Base-by-base conservation (phyloP, 2,329 filamentous ascomycete species). In the Rhynchosporium agropyri region DNA sequence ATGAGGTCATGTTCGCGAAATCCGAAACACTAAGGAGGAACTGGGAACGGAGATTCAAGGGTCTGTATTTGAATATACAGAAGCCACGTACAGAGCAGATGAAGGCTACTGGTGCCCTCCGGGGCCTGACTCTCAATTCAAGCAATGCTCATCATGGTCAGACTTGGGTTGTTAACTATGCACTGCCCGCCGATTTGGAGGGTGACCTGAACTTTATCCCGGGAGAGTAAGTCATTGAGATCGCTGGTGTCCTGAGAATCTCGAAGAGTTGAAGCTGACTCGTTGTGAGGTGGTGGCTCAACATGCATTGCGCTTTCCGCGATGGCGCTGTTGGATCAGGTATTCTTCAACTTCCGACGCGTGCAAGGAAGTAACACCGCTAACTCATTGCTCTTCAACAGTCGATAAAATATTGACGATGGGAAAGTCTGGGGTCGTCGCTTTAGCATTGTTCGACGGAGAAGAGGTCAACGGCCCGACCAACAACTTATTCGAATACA, bases 231-330 rank as follows among this genome's bases (percentile, higher is more conserved):
- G 80, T 73, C 40, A 4, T 2, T 45, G n/a, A 20, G 2, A 13
- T 29, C 6, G 4, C 20, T 15, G 9, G 4, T 15, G 2, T 4
- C 31, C 9, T 38, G 13, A 3, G 38, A 9, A 50, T 51, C 7
- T 12, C 13, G 31, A 8, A 1, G 58, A 33, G 28, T 15, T 9
- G 2, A 60, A 57, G 58, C 73, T 74, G 58, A 75, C 50, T 7
- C 12, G 8, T 26, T 13, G 53, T 9, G 60, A 86, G 84, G 61
- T 87, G 81, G 84, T 86, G 83, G 82, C 71, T 84, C 20, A 83
- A 84, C 59, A 75, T 85, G 38, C 79, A 81, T 42, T 85, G 83
- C 67, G 84, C 82, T 2, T 76, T 81, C 63, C 79, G 82, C 33
- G 84, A 86, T 67, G 83, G 78, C n/a, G 81, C 85, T 15, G 59